These are phyloP conservation scores for Metroxylon sagu DNA, from an alignment of 176 grass and related monocot genomes.

Conservation along the genomic window DNA sequence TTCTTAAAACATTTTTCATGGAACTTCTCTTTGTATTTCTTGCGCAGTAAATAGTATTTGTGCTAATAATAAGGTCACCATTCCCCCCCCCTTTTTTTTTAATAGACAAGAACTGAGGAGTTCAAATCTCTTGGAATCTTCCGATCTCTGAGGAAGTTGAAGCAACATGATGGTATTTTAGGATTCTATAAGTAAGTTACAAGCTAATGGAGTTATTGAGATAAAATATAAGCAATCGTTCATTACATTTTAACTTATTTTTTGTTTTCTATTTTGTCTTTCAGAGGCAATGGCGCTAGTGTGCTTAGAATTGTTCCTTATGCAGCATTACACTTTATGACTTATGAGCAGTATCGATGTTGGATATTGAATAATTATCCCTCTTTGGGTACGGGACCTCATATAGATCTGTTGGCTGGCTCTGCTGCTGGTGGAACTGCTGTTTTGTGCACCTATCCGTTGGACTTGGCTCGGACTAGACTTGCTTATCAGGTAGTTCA, in stretches of 20 bases:
- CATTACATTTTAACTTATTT: slow-evolving; percentile 7
- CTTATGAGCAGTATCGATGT: slow-evolving; percentile 83
- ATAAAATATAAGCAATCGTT: not conserved
- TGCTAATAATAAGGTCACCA: not conserved
- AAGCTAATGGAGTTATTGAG: slow-evolving; percentile 10
- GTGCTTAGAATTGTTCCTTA: slow-evolving; percentile 91
- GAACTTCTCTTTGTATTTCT: slow-evolving; percentile 1
- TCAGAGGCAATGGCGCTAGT: slow-evolving; percentile 94
- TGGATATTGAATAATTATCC: slow-evolving; percentile 88
- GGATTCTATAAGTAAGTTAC: slow-evolving; percentile 80
- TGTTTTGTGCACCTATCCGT: slow-evolving; percentile 88
- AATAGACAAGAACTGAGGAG: slow-evolving; percentile 75
- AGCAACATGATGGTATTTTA: slow-evolving; percentile 65
- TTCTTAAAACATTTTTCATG: too few relatives aligned
- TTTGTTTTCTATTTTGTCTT: slow-evolving; percentile 15
- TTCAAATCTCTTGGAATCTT: slow-evolving; percentile 74
- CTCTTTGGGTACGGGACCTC: slow-evolving; percentile 56
- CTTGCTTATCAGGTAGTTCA: slow-evolving; percentile 77
- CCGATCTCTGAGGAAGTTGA: slow-evolving; percentile 68
- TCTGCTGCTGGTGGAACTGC: slow-evolving; percentile 88
- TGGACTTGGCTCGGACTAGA: slow-evolving; percentile 90
- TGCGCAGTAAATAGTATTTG: slow-evolving; percentile 1
- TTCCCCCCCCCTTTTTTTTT: slow-evolving; percentile 19
- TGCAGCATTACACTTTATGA: slow-evolving; percentile 92
- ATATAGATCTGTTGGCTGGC: slow-evolving; percentile 86